Base-by-base conservation (phyloP, 2,329 filamentous ascomycete genomes). In the Celoporthe dispersa region DNA sequence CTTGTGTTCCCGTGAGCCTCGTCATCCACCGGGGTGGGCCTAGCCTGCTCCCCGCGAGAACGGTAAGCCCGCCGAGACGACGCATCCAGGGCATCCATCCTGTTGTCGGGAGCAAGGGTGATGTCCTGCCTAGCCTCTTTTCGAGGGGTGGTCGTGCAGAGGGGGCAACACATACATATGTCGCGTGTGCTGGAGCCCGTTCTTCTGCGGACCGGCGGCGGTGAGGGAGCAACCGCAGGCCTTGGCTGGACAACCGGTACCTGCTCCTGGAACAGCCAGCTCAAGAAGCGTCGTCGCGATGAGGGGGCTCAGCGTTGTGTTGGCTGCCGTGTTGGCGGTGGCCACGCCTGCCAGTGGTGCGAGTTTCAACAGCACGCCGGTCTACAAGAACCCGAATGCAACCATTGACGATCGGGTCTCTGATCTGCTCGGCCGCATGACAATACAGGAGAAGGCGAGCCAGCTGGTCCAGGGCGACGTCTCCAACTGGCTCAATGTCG, bases 351-450 rank as follows among this genome's bases (percentile, higher is more conserved):
- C 69, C 63, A 63, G 14, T 59, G 73, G 69, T 6, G 69, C 67
- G 22, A 62, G 48, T 9, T 64, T 61, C 53, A 70, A 70, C 53
- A 70, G 70, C 55, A 74, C 69, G 75, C 81, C 84, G 2, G 72
- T 87, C 57, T 92, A 92, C 84, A 92, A 91, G 77, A 83, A 93
- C 76, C 81, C 90, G 6, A 83, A 82, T 68, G 87, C 89, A 7
- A 81, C 87, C 9, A 82, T 93, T 19, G 88, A 92, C 66, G 86
- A 86, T 64, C 85, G 92, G 70, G 86, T 94, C 14, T 78, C 86
- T 12, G 91, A 94, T 77, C 84, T 94, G 6, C 80, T 94, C 66
- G 86, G 86, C 16, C 87, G 89, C 33, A 94, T 94, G 92, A 92
- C 90, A 0, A 86, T 92, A 68, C 84, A 91, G 75, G 92, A 94